Base-by-base conservation (phyloP, 2,329 filamentous ascomycete species). In the Xylaria digitata region DNA sequence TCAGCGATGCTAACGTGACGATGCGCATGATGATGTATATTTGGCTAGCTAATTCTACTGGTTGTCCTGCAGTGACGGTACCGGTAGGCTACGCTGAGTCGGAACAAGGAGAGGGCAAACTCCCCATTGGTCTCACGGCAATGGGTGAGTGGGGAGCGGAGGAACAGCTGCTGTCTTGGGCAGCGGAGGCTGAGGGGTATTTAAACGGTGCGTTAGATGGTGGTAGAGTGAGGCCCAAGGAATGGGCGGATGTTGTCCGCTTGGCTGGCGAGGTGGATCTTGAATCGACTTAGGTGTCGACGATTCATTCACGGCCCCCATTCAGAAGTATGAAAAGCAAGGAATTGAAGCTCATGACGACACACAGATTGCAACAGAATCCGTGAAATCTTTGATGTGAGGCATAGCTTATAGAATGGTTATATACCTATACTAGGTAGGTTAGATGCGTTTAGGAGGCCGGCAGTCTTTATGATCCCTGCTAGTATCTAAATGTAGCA, bases 21-120 rank as follows among this genome's bases (percentile, higher is more conserved):
- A 82, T 97, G n/a, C 83, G 86, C 30, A 92, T 87, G 75, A 97
- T 97, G 93, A 88, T 90, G 78, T 97, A 93, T 79, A 89, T 92
- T 17, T 97, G 92, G 86, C 80, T 97, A 42, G 91, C 94, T 6
- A 97, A 97, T 79, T 90, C 93, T 72, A 88, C 85, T 0, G 94
- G 94, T 0, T 89, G 90, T 55, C 94, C 94, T 0, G 89, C 92
- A 0, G 86, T 96, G 13, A 89, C 84, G 52, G 89, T 88, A 42
- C 93, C 94, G 0, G 89, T 92, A 11, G 94, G 92, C 0, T 97
- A 94, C 79, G 85, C 83, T 3, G 81, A 87, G 30, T 83, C 86
- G 0, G 79, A 80, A 6, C 81, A 85, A 71, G 88, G 86, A 1
- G 80, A 84, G 63, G 91, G 90, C 0, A 85, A 82, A 72, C 70